These are phyloP conservation scores for Epichloe hybrida DNA, from an alignment of 2,329 filamentous ascomycete species.

Conservation along the genomic window DNA sequence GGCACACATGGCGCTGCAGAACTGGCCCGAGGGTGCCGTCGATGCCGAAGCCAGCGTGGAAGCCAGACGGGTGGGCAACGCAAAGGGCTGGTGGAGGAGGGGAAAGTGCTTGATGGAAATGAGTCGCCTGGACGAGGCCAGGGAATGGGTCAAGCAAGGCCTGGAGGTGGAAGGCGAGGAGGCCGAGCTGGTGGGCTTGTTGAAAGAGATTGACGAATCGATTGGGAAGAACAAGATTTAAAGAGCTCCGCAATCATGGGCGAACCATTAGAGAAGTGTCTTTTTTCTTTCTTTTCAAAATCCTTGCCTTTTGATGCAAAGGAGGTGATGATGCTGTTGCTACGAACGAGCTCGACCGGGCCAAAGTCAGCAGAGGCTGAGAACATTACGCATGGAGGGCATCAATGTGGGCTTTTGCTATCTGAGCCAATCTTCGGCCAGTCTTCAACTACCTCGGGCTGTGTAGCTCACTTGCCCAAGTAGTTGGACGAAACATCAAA, in stretches of 20 bases:
- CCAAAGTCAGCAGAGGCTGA: no score
- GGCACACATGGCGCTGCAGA: slow-evolving; percentile 69
- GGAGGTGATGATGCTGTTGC: neutral
- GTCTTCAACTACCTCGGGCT: no score
- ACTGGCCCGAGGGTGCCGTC: slow-evolving; percentile 74
- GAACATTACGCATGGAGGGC: neutral
- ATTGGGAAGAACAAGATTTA: slow-evolving; percentile 25
- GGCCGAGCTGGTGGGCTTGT: slow-evolving; percentile 46
- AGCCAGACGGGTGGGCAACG: slow-evolving; percentile 72
- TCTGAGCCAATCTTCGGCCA: no score
- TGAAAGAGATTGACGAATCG: slow-evolving; percentile 46
- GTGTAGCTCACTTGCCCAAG: no score
- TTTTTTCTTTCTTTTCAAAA: no score
- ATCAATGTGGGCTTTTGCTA: neutral
- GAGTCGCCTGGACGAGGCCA: slow-evolving; percentile 72
- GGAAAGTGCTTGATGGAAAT: slow-evolving; percentile 83
- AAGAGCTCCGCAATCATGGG: neutral
- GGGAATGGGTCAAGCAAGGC: slow-evolving; percentile 60
- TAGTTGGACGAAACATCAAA: no score
- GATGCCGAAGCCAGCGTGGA: slow-evolving; percentile 85
- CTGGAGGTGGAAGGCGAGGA: slow-evolving; percentile 72
- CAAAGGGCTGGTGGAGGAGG: slow-evolving; percentile 88
- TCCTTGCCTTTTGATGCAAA: no score
- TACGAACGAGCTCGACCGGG: neutral
- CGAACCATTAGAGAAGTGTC: no score